A percentile compares a stretch with the other conserved stretches of the same genome.
phyloP scores from a whole-genome alignment of 495 filamentous ascomycete genomes.

The Acidiella bohemica region DNA sequence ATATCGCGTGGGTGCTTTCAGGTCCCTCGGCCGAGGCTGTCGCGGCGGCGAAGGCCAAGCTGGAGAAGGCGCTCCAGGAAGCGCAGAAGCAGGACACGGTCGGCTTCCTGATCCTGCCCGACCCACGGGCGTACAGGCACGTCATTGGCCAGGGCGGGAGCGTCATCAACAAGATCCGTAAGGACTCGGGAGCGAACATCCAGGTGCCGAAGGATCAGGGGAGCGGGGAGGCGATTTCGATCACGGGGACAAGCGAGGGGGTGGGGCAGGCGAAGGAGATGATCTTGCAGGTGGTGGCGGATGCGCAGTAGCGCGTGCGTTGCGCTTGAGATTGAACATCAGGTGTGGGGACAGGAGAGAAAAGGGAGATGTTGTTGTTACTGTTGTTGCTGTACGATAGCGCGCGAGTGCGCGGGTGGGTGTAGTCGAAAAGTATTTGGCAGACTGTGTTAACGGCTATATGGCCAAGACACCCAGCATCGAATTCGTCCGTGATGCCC shows the following conservation, averaged over 20 bases:
- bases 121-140: constrained; percentile 76
- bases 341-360: too few relatives aligned
- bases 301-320: not conserved
- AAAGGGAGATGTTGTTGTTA: too few relatives aligned
- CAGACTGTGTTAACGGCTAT: too few relatives aligned
- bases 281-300: constrained; percentile 49
- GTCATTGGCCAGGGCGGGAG: constrained; percentile 81
- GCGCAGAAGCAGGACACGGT: constrained; percentile 57
- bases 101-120: constrained; percentile 80
- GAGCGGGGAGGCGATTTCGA: constrained; percentile 72
- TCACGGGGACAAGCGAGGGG: constrained; percentile 62
- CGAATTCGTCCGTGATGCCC: too few relatives aligned
- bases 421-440: too few relatives aligned
- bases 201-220: constrained; percentile 73
- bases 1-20: constrained; percentile 84
- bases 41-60: constrained; percentile 56
- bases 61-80: constrained; percentile 56
- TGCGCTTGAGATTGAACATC: too few relatives aligned
- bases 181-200: constrained; percentile 82
- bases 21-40: constrained; percentile 59
- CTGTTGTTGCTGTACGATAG: too few relatives aligned
- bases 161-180: constrained; percentile 84
- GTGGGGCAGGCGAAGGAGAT: constrained; percentile 78
- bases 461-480: too few relatives aligned
- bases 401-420: too few relatives aligned